Base-by-base conservation (phyloP, 148 eudicot species). In the Gaultheria prostrata region DNA sequence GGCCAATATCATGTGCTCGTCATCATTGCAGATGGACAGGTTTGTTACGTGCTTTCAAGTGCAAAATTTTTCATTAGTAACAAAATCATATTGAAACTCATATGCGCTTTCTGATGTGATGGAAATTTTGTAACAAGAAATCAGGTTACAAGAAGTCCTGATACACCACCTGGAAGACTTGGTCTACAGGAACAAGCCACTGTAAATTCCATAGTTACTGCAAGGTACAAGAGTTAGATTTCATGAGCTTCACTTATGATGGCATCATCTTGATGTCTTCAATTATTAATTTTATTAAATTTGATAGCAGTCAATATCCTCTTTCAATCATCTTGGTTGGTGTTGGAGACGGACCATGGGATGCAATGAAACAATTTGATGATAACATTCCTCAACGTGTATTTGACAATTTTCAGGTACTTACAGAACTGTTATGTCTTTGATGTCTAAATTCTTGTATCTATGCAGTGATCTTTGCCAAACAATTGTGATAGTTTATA, bases 321-420 rank as follows among this genome's bases (percentile, higher is more conserved):
- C 93, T 94, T 81, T 94, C 98, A 72, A 93, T 94, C 86, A 86
- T 94, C 80, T 87, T 94, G 81, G 87, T 94, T 83, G 98, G 98
- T 76, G 95, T 94, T 67, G 98, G 98, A 80, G 98, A 94, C 86
- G 98, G 98, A 83, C 98, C 98, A 4, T 94, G 98, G 98, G 98
- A 94, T 83, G 92, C 88, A 65, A 94, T 94, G 98, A 75, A 89
- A 76, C 89, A 88, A 79, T 94, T 94, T 82, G 98, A 94, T 80
- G 95, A 94, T 82, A 93, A 89, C 84, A 88, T 94, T 87, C 92
- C 94, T 82, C 92, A 90, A 9, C 93, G 98, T 43, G 91, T 90
- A 82, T 94, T 94, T 82, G 98, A 94, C 89, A 94, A 94, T 86
- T 94, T 94, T 83, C 98, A 94, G 95, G 97, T 92, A 89, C 77